These are phyloP conservation scores for Haplosporangium sp. DNA, from an alignment of 371 early-diverging fungal genomes.

Conservation along the genomic window DNA sequence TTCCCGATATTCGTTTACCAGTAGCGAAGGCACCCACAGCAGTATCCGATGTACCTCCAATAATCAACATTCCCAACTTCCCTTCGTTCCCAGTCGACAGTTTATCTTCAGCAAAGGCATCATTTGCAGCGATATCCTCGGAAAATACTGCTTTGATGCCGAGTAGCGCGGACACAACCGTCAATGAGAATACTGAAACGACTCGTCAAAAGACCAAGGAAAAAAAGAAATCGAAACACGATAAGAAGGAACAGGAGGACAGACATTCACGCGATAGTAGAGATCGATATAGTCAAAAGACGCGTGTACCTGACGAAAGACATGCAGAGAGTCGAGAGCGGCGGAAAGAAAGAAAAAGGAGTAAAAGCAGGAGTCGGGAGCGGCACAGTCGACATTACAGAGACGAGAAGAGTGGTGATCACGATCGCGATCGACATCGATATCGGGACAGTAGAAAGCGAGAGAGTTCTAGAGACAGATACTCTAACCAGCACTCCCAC, in stretches of 20 bases:
- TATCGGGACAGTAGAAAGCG: slow-evolving; percentile 9
- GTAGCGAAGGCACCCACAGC: neutral
- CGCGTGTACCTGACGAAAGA: neutral
- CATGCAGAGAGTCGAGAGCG: slow-evolving; percentile 8
- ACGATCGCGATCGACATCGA: neutral
- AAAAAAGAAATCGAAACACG: slow-evolving; percentile 7
- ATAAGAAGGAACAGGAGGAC: slow-evolving; percentile 8
- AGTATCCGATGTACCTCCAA: neutral
- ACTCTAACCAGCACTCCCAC: slow-evolving; percentile 7
- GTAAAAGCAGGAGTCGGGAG: slow-evolving; percentile 18
- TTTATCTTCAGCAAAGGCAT: neutral
- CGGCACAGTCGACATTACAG: neutral
- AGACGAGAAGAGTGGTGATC: slow-evolving; percentile 8
- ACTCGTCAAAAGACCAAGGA: neutral
- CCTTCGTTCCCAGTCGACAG: slow-evolving; percentile 29
- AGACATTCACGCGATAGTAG: slow-evolving; percentile 2
- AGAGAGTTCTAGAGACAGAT: slow-evolving; percentile 12
- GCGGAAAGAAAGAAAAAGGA: slow-evolving; percentile 13
- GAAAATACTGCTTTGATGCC: no score
- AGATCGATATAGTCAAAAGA: neutral
- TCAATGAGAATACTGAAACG: neutral
- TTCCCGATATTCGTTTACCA: slow-evolving; percentile 24
- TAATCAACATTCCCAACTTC: slow-evolving; percentile 12
- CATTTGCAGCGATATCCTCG: neutral
- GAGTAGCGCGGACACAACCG: no score